These are phyloP conservation scores for Lophiotrema nucula DNA, from an alignment of 495 filamentous ascomycete genomes.

Conservation along the genomic window DNA sequence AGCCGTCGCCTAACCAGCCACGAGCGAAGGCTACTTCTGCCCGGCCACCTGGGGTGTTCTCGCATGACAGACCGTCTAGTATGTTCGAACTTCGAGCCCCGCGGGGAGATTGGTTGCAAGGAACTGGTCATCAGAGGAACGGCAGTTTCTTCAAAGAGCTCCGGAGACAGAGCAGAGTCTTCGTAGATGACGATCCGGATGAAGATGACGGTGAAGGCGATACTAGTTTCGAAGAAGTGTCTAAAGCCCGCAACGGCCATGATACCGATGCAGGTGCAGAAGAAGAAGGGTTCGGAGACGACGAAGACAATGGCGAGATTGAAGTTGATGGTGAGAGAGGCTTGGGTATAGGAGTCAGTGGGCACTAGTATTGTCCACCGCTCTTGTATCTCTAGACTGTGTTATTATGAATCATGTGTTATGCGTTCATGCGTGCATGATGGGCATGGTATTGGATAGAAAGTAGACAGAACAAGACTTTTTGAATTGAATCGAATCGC, in stretches of 20 bases:
- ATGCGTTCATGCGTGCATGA: too few relatives aligned
- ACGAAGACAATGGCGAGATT: constrained; percentile 8
- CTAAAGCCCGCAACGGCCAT: neutral
- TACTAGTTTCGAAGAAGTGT: constrained; percentile 28
- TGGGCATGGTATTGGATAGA: too few relatives aligned
- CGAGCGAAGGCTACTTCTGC: neutral
- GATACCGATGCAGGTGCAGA: neutral
- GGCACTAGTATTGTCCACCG: too few relatives aligned
- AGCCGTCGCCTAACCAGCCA: neutral
- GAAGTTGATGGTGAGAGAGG: neutral
- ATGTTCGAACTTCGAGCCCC: constrained; percentile 31
- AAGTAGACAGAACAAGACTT: too few relatives aligned
- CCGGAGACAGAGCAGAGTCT: constrained; percentile 59
- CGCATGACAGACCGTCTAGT: constrained; percentile 1
- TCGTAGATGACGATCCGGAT: constrained; percentile 52
- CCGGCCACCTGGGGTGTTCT: neutral
- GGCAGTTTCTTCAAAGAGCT: constrained; percentile 60
- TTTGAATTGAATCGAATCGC: too few relatives aligned
- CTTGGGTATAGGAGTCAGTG: too few relatives aligned
- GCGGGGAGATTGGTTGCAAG: neutral
- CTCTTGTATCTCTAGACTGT: too few relatives aligned
- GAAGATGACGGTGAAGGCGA: neutral
- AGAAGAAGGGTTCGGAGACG: constrained; percentile 9
- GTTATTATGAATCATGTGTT: too few relatives aligned
- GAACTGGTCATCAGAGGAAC: constrained; percentile 14